phyloP scores from a whole-genome alignment of 2,329 filamentous ascomycete species.

The Neocucurbitaria cava region DNA sequence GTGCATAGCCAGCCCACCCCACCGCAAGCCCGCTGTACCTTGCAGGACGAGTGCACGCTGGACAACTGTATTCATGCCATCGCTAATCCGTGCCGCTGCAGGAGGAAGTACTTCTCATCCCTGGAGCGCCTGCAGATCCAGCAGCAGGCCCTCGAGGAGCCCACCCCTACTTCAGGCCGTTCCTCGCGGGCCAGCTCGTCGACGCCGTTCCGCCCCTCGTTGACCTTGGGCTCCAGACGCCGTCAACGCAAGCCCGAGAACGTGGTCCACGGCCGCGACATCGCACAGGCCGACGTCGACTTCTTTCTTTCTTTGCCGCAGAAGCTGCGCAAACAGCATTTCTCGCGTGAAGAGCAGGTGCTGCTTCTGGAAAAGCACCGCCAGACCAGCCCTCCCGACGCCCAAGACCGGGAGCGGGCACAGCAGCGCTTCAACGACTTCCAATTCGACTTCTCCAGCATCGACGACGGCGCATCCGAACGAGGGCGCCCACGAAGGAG shows the following conservation, averaged over 20 bases:
- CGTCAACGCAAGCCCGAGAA: slow-evolving; percentile 46
- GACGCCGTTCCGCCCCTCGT: slow-evolving; percentile 24
- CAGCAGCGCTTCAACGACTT: slow-evolving; percentile 44
- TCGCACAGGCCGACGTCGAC: slow-evolving; percentile 64
- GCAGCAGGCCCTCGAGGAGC: slow-evolving; percentile 51
- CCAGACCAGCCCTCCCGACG: slow-evolving; percentile 20
- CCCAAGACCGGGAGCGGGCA: slow-evolving; percentile 22
- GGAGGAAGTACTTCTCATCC: slow-evolving; percentile 74
- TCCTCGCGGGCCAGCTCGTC: slow-evolving; percentile 33
- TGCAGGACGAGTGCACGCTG: slow-evolving; percentile 20
- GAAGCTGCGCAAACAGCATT: slow-evolving; percentile 73
- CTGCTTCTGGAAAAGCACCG: slow-evolving; percentile 56
- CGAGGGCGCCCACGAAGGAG: slow-evolving; percentile 25
- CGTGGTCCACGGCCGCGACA: slow-evolving; percentile 38
- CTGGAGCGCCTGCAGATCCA: slow-evolving; percentile 73
- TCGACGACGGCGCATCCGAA: slow-evolving; percentile 4
- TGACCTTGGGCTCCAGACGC: slow-evolving; percentile 28
- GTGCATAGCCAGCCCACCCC: slow-evolving; percentile 37
- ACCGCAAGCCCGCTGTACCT: slow-evolving; percentile 32
- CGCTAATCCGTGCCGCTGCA: slow-evolving; percentile 39
- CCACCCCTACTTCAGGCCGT: slow-evolving; percentile 29
- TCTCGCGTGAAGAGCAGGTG: slow-evolving; percentile 74
- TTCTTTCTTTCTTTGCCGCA: slow-evolving; percentile 76
- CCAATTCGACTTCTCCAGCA: slow-evolving; percentile 34
- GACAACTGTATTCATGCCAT: slow-evolving; percentile 27